Conservation (phyloP, 2,329 filamentous ascomycete species). For the Berkeleyomyces rouxiae region DNA sequence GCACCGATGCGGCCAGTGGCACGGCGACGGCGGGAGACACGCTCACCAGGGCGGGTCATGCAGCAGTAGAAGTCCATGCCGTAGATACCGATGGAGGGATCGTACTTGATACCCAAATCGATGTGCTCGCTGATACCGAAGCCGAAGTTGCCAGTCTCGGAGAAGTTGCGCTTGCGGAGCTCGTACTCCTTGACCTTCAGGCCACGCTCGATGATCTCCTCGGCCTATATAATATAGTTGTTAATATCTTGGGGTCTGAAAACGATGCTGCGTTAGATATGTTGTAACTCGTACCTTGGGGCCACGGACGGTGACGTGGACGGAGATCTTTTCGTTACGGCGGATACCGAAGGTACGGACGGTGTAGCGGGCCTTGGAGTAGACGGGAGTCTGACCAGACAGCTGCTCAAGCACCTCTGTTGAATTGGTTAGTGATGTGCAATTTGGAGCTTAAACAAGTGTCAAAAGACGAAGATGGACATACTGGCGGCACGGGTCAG, state of each 20-base stretch:
- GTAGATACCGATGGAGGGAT: constrained; percentile 95
- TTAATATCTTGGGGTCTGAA: constrained; percentile 16
- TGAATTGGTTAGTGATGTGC: constrained; percentile 3
- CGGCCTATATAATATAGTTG: constrained; percentile 38
- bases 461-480: neutral
- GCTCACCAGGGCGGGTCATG: constrained; percentile 99
- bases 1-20: constrained; percentile 73
- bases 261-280: neutral
- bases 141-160: constrained; percentile 97
- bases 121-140: constrained; percentile 99
- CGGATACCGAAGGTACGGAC: constrained; percentile 99
- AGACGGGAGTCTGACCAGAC: constrained; percentile 98
- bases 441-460: neutral
- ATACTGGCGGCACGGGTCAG: constrained; percentile 84
- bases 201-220: constrained; percentile 99
- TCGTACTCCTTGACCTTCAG: constrained; percentile 99
- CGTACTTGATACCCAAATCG: constrained; percentile 99
- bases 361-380: constrained; percentile 99
- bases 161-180: constrained; percentile 98
- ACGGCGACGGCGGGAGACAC: constrained; percentile 87
- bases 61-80: constrained; percentile 99
- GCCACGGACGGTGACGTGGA: constrained; percentile 98
- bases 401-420: constrained; percentile 92
- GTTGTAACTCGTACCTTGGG: constrained; percentile 41
- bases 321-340: constrained; percentile 99